phyloP scores from a whole-genome alignment of 1,139 yeast genomes.

The Kodamaea suecica region DNA sequence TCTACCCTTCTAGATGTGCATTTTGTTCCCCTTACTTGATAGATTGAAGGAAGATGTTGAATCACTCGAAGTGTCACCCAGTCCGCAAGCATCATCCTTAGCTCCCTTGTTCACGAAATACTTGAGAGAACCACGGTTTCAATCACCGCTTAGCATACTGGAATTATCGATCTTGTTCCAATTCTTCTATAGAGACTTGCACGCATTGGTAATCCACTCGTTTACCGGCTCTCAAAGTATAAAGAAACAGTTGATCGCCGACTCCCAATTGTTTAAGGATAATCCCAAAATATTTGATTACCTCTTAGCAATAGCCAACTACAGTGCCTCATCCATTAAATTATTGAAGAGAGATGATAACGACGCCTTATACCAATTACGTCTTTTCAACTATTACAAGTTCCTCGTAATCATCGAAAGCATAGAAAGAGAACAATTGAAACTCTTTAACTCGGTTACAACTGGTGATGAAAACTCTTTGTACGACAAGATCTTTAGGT shows the following conservation, averaged over 20 bases:
- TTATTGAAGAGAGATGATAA: conserved; percentile 37
- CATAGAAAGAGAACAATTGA: conserved; percentile 35
- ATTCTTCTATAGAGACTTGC: conserved; percentile 37
- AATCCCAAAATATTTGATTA: conserved; percentile 39
- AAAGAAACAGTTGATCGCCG: conserved; percentile 38
- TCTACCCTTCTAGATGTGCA: background rate
- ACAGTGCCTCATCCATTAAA: conserved; percentile 38
- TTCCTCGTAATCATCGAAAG: conserved; percentile 32
- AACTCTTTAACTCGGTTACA: conserved; percentile 26
- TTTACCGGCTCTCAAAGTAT: conserved; percentile 40
- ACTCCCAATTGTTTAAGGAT: conserved; percentile 26
- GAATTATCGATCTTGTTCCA: conserved; percentile 36
- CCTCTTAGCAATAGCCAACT: conserved; percentile 44
- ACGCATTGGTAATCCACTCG: conserved; percentile 31
- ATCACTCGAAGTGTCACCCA: conserved; percentile 14
- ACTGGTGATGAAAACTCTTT: conserved; percentile 29
- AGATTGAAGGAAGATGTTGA: conserved; percentile 14
- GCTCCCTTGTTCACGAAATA: conserved; percentile 33
- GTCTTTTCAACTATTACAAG: conserved; percentile 43
- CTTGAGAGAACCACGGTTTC: conserved; percentile 45
- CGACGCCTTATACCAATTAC: conserved; percentile 36
- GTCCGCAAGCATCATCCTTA: conserved; percentile 21
- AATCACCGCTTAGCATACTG: conserved; percentile 35
- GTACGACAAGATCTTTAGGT: conserved; percentile 39
- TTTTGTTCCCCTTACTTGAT: conserved; percentile 4